Evolutionary conservation across 2,329 filamentous ascomycete genomes (phyloP).

Genomic region (Didymella pomorum): DNA sequence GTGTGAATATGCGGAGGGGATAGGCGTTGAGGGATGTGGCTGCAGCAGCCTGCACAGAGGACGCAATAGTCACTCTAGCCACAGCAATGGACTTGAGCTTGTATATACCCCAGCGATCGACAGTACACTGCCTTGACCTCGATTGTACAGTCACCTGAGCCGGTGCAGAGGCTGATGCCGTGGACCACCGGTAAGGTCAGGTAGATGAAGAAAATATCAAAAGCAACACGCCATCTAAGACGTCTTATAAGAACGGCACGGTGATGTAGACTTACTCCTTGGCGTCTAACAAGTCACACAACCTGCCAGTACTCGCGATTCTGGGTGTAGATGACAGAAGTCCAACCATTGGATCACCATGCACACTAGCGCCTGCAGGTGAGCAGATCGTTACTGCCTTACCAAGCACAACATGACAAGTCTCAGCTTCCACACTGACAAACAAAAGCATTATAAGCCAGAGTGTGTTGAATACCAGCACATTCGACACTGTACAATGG

Average conservation of each 20-base stretch:
- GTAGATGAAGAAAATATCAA: conserved; percentile 10
- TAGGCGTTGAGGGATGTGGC: conserved; percentile 11
- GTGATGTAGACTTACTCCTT: too few species aligned
- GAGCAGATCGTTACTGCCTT: conserved; percentile 1
- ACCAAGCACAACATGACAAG: background rate
- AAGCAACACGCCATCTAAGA: conserved; percentile 3
- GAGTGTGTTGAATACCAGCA: background rate
- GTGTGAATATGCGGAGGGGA: conserved; percentile 2
- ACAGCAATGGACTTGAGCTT: conserved; percentile 22
- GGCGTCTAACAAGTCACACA: too few species aligned
- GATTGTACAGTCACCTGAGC: conserved; percentile 5
- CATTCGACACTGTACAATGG: conserved; percentile 11
- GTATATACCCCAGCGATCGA: conserved; percentile 19
- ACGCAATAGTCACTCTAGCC: conserved; percentile 18
- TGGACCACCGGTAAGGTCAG: conserved; percentile 1
- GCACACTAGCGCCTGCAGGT: background rate
- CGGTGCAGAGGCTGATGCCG: conserved; percentile 4
- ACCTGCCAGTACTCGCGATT: background rate
- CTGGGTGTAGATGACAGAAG: background rate
- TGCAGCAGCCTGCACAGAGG: conserved; percentile 20
- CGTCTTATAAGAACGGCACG: too few species aligned
- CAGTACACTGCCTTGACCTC: conserved; percentile 15
- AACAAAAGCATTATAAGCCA: too few species aligned
- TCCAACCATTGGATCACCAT: background rate
- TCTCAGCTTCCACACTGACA: background rate